Evolutionary conservation across 306 rosid genomes (phyloP).

Genomic region (Abrus pulchellus): DNA sequence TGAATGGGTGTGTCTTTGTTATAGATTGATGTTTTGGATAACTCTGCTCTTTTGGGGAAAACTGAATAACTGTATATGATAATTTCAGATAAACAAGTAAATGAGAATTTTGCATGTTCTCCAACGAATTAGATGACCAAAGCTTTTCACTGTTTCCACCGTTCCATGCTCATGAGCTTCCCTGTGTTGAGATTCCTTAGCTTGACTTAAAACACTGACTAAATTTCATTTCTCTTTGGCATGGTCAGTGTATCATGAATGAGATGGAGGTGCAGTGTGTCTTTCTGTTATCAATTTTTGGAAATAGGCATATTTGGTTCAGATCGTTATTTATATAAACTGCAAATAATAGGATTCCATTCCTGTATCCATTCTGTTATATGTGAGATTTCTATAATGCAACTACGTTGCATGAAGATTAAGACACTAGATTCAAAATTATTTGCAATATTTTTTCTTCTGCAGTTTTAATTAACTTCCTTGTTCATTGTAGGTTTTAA

Average conservation of each 20-base stretch:
- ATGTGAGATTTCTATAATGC: slow-evolving; percentile 16
- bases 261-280: not conserved
- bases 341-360: slow-evolving; percentile 19
- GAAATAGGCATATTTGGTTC: slow-evolving; percentile 13
- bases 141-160: not conserved
- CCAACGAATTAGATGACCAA: slow-evolving; percentile 4
- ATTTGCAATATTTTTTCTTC: slow-evolving; percentile 5
- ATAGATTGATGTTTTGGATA: not conserved
- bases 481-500: slow-evolving; percentile 66
- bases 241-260: not conserved
- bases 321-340: slow-evolving; percentile 20
- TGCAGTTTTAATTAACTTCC: slow-evolving; percentile 38
- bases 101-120: slow-evolving; percentile 6
- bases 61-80: not conserved
- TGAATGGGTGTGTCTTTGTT: slow-evolving; percentile 1
- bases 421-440: slow-evolving; percentile 13
- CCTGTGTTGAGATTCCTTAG: slow-evolving; percentile 13
- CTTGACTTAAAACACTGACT: not conserved
- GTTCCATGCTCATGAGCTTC: not conserved
- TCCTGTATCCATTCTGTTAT: slow-evolving; percentile 12
- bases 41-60: slow-evolving; percentile 29
- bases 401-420: slow-evolving; percentile 31
- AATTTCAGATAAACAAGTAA: not conserved
- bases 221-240: slow-evolving; percentile 6
- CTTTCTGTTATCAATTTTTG: not conserved